Percentiles rank a stretch among this genome's conserved stretches.
Evolutionary conservation across 495 filamentous ascomycete species (phyloP).

Genomic region (Clohesyomyces aquaticus): DNA sequence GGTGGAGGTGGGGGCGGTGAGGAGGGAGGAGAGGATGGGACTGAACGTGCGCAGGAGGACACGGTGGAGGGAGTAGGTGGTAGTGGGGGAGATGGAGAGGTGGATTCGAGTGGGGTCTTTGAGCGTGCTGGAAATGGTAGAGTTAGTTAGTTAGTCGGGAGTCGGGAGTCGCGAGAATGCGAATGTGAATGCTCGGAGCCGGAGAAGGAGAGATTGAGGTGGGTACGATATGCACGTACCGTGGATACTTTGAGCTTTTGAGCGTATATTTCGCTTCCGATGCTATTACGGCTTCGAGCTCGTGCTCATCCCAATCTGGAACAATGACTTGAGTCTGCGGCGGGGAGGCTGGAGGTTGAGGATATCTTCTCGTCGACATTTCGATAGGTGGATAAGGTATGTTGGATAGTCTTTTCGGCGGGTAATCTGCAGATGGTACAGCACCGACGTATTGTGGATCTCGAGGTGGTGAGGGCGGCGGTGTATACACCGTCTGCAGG

Average conservation of each 20-base stretch:
- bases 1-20: background rate
- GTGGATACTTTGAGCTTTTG: constrained; percentile 17
- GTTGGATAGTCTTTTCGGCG: too few species aligned
- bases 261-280: constrained; percentile 12
- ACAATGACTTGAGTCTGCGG: background rate
- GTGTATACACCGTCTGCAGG: too few species aligned
- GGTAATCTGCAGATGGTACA: too few species aligned
- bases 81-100: constrained; percentile 1
- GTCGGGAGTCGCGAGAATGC: too few species aligned
- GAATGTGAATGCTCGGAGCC: too few species aligned
- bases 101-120: constrained; percentile 15
- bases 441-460: too few species aligned
- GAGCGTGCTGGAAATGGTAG: constrained; percentile 1
- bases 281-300: constrained; percentile 1
- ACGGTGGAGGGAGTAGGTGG: constrained; percentile 14
- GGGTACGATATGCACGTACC: constrained; percentile 1
- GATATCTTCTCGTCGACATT: too few species aligned
- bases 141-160: constrained; percentile 1
- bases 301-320: constrained; percentile 19
- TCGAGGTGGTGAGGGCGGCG: too few species aligned
- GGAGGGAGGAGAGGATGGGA: background rate
- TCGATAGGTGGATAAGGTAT: too few species aligned
- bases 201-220: background rate
- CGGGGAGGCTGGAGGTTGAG: background rate
- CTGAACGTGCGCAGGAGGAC: constrained; percentile 19